Percentiles rank a stretch among this genome's conserved stretches.
These are phyloP conservation scores for Daldinia decipiens DNA, from an alignment of 495 filamentous ascomycete species.

Conservation along the genomic window DNA sequence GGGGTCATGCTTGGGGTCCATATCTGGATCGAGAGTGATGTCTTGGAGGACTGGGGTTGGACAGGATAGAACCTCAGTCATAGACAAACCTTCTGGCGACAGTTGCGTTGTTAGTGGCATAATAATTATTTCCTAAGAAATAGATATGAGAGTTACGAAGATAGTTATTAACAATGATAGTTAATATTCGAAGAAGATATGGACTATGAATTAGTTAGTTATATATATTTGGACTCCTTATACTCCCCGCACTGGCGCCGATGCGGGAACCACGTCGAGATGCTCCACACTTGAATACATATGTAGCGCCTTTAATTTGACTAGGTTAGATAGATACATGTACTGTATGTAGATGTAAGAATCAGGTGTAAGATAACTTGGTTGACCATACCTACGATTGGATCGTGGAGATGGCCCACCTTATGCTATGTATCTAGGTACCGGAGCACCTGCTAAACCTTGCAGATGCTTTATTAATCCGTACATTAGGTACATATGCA, in stretches of 20 bases:
- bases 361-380: neutral
- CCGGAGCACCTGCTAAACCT: neutral
- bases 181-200: neutral
- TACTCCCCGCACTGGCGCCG: neutral
- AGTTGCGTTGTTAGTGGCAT: neutral
- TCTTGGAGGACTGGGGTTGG: slow-evolving; percentile 17
- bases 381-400: neutral
- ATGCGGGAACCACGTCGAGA: neutral
- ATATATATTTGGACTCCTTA: neutral
- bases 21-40: slow-evolving; percentile 8
- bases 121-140: neutral
- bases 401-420: neutral
- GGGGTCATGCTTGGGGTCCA: slow-evolving; percentile 12
- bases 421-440: neutral
- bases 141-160: neutral
- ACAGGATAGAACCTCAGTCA: slow-evolving; percentile 10
- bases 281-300: neutral
- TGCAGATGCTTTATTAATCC: too few relatives aligned
- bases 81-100: neutral
- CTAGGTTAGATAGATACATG: neutral
- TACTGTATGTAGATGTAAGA: too few relatives aligned
- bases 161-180: neutral
- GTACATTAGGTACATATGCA: neutral
- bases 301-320: slow-evolving; percentile 15
- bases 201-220: neutral